Percentiles rank a stretch among this genome's conserved stretches.
These are phyloP conservation scores for Pleurotus tuber-regium DNA, from an alignment of 768 basidiomycete species.

Conservation along the genomic window DNA sequence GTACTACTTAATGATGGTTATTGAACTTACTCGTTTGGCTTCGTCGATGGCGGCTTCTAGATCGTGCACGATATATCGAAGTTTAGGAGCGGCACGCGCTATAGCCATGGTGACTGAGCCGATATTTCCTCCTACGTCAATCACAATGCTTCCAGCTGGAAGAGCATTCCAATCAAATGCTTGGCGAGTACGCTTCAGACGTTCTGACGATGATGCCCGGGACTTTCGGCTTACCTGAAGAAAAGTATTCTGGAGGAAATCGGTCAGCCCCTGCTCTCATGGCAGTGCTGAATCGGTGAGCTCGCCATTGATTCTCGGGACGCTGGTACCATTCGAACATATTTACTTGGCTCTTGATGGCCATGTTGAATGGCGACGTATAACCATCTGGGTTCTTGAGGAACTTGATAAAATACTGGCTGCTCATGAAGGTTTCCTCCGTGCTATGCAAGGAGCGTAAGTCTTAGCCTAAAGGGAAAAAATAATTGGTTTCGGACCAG, in stretches of 20 bases:
- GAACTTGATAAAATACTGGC: constrained; percentile 17
- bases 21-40: constrained; percentile 26
- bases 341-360: constrained; percentile 15
- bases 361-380: constrained; percentile 4
- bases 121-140: constrained; percentile 60
- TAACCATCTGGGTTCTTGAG: constrained; percentile 12
- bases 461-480: background rate
- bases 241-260: background rate
- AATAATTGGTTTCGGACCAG: constrained; percentile 41
- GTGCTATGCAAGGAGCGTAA: constrained; percentile 37
- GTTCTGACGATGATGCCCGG: background rate
- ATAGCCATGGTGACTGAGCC: constrained; percentile 40
- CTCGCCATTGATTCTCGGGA: constrained; percentile 17
- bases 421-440: constrained; percentile 58
- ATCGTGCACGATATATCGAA: constrained; percentile 55
- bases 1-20: background rate
- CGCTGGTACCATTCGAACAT: constrained; percentile 25
- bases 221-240: background rate
- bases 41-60: constrained; percentile 44
- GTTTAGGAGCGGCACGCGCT: constrained; percentile 27
- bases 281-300: constrained; percentile 27
- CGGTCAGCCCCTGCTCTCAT: constrained; percentile 22
- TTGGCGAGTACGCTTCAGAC: constrained; percentile 17
- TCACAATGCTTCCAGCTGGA: constrained; percentile 39
- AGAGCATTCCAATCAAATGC: constrained; percentile 52